Conservation (phyloP, 2,329 filamentous ascomycete genomes). For the Fusarium odoratissimum region DNA sequence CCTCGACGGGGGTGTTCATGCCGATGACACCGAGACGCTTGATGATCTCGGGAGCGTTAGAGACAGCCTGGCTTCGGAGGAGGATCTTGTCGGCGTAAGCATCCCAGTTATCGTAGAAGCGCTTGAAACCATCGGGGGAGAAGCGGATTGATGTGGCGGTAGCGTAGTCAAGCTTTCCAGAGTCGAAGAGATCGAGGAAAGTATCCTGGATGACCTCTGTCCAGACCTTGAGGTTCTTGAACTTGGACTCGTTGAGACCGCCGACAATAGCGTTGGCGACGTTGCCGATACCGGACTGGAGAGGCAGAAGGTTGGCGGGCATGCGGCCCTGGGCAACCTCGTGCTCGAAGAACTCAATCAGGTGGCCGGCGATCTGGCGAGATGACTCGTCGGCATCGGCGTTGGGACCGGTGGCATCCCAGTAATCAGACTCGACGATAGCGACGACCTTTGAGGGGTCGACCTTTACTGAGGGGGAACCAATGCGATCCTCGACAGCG, state of each 20-base stretch:
- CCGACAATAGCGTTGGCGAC: conserved; percentile 93
- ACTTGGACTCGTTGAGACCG: conserved; percentile 82
- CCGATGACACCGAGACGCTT: conserved; percentile 86
- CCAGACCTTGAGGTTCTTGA: conserved; percentile 91
- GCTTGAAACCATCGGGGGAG: conserved; percentile 89
- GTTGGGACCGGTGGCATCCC: conserved; percentile 80
- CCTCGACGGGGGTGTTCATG: conserved; percentile 95
- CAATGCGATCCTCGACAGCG: conserved; percentile 86
- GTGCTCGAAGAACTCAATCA: conserved; percentile 87
- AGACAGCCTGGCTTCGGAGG: conserved; percentile 87
- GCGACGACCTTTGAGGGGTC: conserved; percentile 88
- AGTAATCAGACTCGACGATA: conserved; percentile 86
- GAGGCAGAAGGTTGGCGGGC: conserved; percentile 79
- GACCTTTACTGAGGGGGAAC: conserved; percentile 82
- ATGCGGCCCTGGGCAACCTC: conserved; percentile 83
- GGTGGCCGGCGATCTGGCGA: conserved; percentile 77
- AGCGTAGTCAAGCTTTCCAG: conserved; percentile 86
- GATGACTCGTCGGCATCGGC: conserved; percentile 79
- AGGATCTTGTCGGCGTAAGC: conserved; percentile 83
- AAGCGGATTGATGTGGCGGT: conserved; percentile 92
- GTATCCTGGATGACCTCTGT: conserved; percentile 94
- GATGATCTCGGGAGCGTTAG: conserved; percentile 92
- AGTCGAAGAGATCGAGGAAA: conserved; percentile 93
- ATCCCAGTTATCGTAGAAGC: conserved; percentile 90
- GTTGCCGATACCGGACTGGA: conserved; percentile 92